Conservation (phyloP, 2,329 filamentous ascomycete genomes). For the Tolypocladium pustulatum region DNA sequence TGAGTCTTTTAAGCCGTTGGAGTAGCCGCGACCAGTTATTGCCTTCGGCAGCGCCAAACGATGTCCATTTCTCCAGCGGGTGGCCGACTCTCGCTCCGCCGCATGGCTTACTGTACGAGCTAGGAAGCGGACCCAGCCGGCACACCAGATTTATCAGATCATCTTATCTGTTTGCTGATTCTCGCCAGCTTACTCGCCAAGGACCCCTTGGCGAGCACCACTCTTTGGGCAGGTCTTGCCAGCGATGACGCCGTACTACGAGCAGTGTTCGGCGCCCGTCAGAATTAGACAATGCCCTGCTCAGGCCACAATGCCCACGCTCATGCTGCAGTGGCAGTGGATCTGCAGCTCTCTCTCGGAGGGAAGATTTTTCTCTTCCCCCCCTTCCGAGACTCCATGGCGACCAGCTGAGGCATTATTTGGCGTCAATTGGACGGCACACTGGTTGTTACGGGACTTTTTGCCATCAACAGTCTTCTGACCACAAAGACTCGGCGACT, state of each 20-base stretch:
- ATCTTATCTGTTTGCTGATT: background rate
- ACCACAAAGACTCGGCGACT: background rate
- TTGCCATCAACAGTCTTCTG: background rate
- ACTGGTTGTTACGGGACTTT: background rate
- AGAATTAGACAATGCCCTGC: background rate
- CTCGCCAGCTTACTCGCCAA: background rate
- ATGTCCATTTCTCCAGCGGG: background rate
- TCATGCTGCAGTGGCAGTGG: background rate
- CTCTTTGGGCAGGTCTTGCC: background rate
- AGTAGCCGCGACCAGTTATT: background rate
- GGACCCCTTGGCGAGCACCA: background rate
- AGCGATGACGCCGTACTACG: background rate
- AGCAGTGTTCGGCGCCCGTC: background rate
- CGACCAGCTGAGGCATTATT: background rate
- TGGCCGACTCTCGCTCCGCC: background rate
- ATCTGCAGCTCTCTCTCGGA: background rate
- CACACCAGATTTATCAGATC: background rate
- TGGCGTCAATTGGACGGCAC: background rate
- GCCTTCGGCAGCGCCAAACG: background rate
- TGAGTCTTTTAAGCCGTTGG: no score
- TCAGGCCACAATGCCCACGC: background rate
- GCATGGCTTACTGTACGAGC: no score
- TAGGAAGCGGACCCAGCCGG: background rate
- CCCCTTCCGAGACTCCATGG: background rate
- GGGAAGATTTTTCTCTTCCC: background rate